Base-by-base conservation (phyloP, 2,329 filamentous ascomycete species). In the Claviceps purpurea region DNA sequence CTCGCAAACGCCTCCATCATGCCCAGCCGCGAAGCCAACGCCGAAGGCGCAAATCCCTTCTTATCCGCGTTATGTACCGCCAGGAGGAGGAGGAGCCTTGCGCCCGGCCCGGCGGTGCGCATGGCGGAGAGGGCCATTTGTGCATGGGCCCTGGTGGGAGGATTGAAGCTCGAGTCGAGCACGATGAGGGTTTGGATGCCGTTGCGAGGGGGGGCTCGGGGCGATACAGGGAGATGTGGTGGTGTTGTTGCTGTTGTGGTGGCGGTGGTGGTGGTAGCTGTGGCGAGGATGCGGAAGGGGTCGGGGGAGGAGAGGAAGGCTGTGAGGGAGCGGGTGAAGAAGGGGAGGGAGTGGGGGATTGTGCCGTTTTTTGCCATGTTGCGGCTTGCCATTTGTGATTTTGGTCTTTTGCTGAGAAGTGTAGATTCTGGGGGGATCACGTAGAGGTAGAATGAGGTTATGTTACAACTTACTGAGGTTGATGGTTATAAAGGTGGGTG, bases 1-100 rank as follows among this genome's bases (percentile, higher is more conserved):
- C 69, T 64, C 2, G 81, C 84, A 57, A 90, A 83, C 0, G 78
- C 66, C 22, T 78, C 75, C 84, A 91, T 89, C 73, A 91, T 81
- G 5, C 75, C 74, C 34, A 91, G 68, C 5, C 87, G 72, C 51
- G 85, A 73, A 43, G 78, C 77, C 58, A 89, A 87, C 2, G 75
- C 69, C 0, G 84, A 85, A 0, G 87, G 84, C 55, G 79, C 80
- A 5, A 82, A 75, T 10, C 74, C 73, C 65, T 84, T 73, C 65
- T 84, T 84, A 60, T 85, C 82, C 3, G 81, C 82, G 59, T 85
- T 85, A 54, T 81, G 76, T 37, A 80, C 76, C 0, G 81, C 74
- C 13, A 85, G 72, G 1, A 85, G 68, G 0, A 85, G 68, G 44
- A 85, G 61, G 5, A 85, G 52, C n/a, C 78, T 65, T 30, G 65